Evolutionary conservation across 2,329 filamentous ascomycete species (phyloP), one percentile per base, ranked within the genome.

Genomic region (Chrysosphaeria jannelii): DNA sequence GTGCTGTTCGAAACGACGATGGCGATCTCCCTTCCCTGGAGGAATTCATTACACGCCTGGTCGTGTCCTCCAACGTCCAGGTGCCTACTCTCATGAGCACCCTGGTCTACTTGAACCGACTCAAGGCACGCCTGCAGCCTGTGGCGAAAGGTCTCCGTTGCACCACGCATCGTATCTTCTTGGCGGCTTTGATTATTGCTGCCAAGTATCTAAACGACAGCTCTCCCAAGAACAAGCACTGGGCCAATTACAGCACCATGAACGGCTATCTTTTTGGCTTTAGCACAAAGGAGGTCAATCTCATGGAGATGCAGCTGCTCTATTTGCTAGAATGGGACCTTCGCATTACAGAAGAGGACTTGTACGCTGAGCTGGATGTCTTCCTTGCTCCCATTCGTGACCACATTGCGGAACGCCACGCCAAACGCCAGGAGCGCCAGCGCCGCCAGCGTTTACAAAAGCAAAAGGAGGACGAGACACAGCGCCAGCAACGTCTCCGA

Each of bases 151-250:
- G 85, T 32, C 75, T 93, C 48, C 68, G 72, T 36, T 93, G 85
- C 55, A 93, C 85, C 13, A 76, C 81, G 22, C 85, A 97, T 53
- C 71, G 85, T 37, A 93, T 97, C 55, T 93, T 97, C 50, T 60
- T 97, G 23, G 81, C 75, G 20, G 54, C 72, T 10, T 64, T 81
- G 33, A 85, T 85, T 39, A 54, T 69, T 21, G 66, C 85, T 2
- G 81, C 85, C 36, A 97, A 97, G 65, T 91, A 91, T 45, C 60
- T 93, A 35, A 93, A 97, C 45, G 85, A 93, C 54, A 90, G 78
- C 30, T 91, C 78, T 8, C 85, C 85, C 31, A 93, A 93, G 66
- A 97, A 97, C 62, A 93, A 93, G 65, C 85, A 97, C 57, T 97
- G 85, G 85, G 79, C 85, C 33, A 69, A 66, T 37, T 97, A 93